phyloP scores from a whole-genome alignment of 2,329 filamentous ascomycete species.

The Ascochyta clinopodiicola region DNA sequence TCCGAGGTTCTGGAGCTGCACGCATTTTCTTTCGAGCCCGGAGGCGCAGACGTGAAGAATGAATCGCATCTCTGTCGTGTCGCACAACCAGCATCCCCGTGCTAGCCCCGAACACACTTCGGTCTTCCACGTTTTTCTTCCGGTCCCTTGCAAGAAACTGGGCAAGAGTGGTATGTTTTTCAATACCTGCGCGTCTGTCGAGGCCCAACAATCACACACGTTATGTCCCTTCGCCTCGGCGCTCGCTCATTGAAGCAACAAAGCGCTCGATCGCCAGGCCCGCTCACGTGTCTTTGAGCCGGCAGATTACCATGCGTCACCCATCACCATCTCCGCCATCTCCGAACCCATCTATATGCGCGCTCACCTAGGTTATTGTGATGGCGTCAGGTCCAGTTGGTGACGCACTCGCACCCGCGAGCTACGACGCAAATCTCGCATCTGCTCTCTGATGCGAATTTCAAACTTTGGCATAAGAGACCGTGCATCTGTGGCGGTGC shows the following conservation, averaged over 20 bases:
- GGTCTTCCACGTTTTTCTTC: slow-evolving; percentile 1
- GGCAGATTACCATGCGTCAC: background rate
- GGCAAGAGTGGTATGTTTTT: background rate
- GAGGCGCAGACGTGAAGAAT: background rate
- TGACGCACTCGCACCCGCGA: slow-evolving; percentile 1
- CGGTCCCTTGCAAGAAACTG: background rate
- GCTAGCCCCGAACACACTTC: background rate
- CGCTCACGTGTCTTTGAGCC: background rate
- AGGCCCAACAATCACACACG: background rate
- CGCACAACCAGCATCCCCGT: background rate
- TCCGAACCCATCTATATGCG: background rate
- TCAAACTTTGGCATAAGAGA: slow-evolving; percentile 12
- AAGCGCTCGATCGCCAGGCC: background rate
- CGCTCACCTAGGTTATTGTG: background rate
- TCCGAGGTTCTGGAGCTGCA: slow-evolving; percentile 1
- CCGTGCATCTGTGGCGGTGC: slow-evolving; percentile 16
- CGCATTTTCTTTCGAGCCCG: background rate
- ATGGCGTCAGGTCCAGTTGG: background rate
- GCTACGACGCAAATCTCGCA: background rate
- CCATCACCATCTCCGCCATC: background rate
- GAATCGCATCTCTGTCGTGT: background rate
- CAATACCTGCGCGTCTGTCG: background rate
- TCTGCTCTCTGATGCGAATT: slow-evolving; percentile 4
- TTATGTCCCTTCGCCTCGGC: background rate
- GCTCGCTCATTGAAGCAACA: background rate